phyloP scores from a whole-genome alignment of 179 eudicot genomes.

The Spinacia oleracea region DNA sequence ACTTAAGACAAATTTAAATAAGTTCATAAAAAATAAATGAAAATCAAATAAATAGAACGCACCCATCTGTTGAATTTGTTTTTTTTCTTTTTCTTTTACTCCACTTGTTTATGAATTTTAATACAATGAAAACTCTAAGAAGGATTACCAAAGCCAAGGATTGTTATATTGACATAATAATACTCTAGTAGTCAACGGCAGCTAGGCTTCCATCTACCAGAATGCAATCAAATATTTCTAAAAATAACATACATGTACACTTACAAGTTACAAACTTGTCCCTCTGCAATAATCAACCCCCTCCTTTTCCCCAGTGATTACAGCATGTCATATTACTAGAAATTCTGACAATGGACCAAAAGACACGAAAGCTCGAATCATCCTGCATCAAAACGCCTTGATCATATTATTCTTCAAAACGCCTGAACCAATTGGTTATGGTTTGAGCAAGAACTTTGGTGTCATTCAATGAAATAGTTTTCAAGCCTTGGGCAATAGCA shows the following conservation, averaged over 20 bases:
- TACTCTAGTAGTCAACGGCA: not conserved
- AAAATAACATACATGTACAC: too few relatives aligned
- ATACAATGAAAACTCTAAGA: too few relatives aligned
- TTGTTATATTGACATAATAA: not conserved
- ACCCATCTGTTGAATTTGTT: too few relatives aligned
- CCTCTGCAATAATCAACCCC: not conserved
- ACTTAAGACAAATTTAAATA: too few relatives aligned
- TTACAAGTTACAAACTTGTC: not conserved
- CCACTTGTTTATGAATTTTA: too few relatives aligned
- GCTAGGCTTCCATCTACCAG: not conserved
- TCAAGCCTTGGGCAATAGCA: conserved; percentile 86
- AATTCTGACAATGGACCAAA: not conserved
- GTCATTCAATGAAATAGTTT: conserved; percentile 66
- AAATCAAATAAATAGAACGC: too few relatives aligned
- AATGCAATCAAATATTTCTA: not conserved
- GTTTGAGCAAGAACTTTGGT: conserved; percentile 62
- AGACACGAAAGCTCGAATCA: not conserved
- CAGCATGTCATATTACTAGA: not conserved
- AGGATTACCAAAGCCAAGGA: not conserved
- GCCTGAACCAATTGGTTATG: conserved; percentile 61
- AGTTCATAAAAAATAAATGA: too few relatives aligned
- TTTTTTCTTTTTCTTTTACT: too few relatives aligned
- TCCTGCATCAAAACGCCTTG: not conserved
- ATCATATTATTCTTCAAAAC: conserved; percentile 30
- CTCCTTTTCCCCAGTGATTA: not conserved